phyloP scores from a whole-genome alignment of 495 filamentous ascomycete species.

The Aspergillus heteromorphus region DNA sequence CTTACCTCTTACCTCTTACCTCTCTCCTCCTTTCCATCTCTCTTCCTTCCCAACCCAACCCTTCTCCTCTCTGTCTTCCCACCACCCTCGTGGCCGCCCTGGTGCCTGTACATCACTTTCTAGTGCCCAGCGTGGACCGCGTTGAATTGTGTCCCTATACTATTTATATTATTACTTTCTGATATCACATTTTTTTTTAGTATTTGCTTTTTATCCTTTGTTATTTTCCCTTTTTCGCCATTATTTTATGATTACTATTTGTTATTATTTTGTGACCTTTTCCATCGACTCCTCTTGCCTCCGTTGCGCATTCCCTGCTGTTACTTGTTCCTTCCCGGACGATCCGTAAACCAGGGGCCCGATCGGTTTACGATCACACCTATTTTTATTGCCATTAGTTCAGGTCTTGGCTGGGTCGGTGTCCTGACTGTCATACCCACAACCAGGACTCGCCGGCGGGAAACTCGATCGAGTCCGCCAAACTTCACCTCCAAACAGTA shows the following conservation, averaged over 20 bases:
- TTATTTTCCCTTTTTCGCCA: slow-evolving; percentile 2
- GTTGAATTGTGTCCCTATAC: slow-evolving; percentile 11
- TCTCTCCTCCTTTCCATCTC: background rate
- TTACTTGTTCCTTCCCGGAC: background rate
- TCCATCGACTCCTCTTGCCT: background rate
- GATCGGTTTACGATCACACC: slow-evolving; percentile 2
- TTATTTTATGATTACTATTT: slow-evolving; percentile 1
- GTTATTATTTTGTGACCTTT: too few relatives aligned
- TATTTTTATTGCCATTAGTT: slow-evolving; percentile 11
- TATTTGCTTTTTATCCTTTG: slow-evolving; percentile 1
- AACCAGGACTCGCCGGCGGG: slow-evolving; percentile 14
- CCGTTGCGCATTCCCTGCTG: background rate
- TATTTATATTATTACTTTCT: slow-evolving; percentile 7
- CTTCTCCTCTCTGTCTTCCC: background rate
- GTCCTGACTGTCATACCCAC: slow-evolving; percentile 24
- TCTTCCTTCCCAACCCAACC: slow-evolving; percentile 1
- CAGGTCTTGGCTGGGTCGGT: slow-evolving; percentile 20
- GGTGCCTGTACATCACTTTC: slow-evolving; percentile 13
- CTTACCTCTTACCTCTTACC: slow-evolving; percentile 3
- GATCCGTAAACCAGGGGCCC: slow-evolving; percentile 5
- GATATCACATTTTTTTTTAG: slow-evolving; percentile 2
- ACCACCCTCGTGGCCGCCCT: slow-evolving; percentile 12
- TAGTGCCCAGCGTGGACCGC: slow-evolving; percentile 12
- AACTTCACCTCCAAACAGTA: slow-evolving; percentile 2
- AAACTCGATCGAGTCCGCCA: slow-evolving; percentile 18